Percentiles rank a stretch among this genome's conserved stretches.
Evolutionary conservation across 2,329 filamentous ascomycete species (phyloP).

Genomic region (Tolypocladium nubicola): DNA sequence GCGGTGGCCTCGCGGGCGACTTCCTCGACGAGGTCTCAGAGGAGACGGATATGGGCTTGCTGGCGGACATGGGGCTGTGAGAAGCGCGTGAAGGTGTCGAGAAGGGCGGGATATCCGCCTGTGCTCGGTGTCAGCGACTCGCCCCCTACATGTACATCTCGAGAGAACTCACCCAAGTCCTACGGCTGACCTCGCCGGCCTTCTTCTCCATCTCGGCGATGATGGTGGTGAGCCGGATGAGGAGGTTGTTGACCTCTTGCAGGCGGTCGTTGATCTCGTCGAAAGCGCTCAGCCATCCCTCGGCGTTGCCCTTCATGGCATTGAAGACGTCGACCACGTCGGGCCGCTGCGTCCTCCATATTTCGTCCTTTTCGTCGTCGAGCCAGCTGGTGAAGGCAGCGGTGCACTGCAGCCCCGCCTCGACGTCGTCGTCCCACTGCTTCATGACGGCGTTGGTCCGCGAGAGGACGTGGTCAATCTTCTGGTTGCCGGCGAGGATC

Average conservation of each 20-base stretch:
- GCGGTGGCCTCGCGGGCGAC: background rate
- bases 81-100: slow-evolving; percentile 4
- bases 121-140: background rate
- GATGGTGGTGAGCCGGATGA: slow-evolving; percentile 65
- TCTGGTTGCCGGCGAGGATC: slow-evolving; percentile 78
- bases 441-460: slow-evolving; percentile 67
- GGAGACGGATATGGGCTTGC: background rate
- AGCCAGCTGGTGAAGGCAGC: slow-evolving; percentile 71
- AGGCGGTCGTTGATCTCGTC: slow-evolving; percentile 64
- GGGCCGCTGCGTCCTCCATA: slow-evolving; percentile 50
- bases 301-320: slow-evolving; percentile 87
- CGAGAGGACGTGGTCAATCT: slow-evolving; percentile 81
- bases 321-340: slow-evolving; percentile 63
- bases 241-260: slow-evolving; percentile 55
- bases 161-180: slow-evolving; percentile 51
- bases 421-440: slow-evolving; percentile 68
- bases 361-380: slow-evolving; percentile 49
- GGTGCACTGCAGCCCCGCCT: slow-evolving; percentile 66
- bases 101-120: slow-evolving; percentile 13
- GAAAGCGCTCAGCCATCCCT: slow-evolving; percentile 80
- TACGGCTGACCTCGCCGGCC: slow-evolving; percentile 72
- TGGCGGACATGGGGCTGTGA: background rate
- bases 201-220: slow-evolving; percentile 79
- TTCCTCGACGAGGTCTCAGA: slow-evolving; percentile 3
- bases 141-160: background rate